These are phyloP conservation scores for Retiboletus fuscus DNA, from an alignment of 1,284 basidiomycete genomes.

Conservation along the genomic window DNA sequence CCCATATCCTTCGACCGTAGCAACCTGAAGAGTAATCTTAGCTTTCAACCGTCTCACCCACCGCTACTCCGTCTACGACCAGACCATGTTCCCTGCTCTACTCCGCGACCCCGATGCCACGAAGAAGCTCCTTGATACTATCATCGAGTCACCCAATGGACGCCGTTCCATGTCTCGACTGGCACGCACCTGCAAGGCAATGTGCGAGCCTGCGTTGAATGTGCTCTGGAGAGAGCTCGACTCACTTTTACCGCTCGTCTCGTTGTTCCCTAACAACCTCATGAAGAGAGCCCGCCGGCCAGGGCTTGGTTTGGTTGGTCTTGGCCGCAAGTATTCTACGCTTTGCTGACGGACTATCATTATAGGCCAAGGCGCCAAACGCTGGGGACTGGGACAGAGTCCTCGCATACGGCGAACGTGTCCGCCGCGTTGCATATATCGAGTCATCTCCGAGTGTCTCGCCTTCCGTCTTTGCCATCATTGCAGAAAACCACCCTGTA, in stretches of 20 bases:
- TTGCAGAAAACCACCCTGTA: conserved; percentile 71
- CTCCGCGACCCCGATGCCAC: conserved; percentile 73
- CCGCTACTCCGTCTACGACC: conserved; percentile 59
- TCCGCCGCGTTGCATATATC: conserved; percentile 74
- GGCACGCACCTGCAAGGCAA: conserved; percentile 76
- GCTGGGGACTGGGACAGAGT: conserved; percentile 75
- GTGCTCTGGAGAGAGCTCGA: conserved; percentile 82
- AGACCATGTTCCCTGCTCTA: conserved; percentile 66
- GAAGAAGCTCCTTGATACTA: conserved; percentile 72
- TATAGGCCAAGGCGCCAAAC: conserved; percentile 68
- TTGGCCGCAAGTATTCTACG: conserved; percentile 22
- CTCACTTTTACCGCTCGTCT: conserved; percentile 75
- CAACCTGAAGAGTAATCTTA: conserved; percentile 44
- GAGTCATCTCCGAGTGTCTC: conserved; percentile 73
- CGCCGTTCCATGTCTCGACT: conserved; percentile 72
- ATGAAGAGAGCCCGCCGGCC: conserved; percentile 76
- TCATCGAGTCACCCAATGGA: conserved; percentile 74
- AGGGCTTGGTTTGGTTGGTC: conserved; percentile 78
- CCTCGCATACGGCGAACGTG: conserved; percentile 71
- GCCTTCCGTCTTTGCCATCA: conserved; percentile 70
- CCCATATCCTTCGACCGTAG: conserved; percentile 50
- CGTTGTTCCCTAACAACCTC: conserved; percentile 73
- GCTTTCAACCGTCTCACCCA: conserved; percentile 50
- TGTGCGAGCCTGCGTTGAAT: conserved; percentile 78
- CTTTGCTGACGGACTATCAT: conserved; percentile 24